Evolutionary conservation across 192 early-diverging fungal genomes (phyloP), one percentile per base, ranked within the genome.

Genomic region (Endogone sp.): DNA sequence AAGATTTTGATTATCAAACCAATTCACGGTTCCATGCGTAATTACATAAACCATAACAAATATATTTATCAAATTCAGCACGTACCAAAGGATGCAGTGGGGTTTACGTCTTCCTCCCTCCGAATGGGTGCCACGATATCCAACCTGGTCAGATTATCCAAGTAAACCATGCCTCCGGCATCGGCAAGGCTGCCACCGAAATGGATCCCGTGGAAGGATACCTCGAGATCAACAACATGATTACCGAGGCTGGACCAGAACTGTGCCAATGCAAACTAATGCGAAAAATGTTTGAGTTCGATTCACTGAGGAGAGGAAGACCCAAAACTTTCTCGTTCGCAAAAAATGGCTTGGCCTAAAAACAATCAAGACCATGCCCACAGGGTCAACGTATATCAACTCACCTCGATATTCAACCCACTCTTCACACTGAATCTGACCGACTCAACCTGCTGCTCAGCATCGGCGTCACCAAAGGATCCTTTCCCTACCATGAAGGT

Each of bases 191-290:
- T 80, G 3, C 82, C 79, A 3, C 71, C 69, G 28, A 90, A 30
- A 58, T 83, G 77, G 49, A 96, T 82, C 22, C 94, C 94, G 69
- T 90, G 89, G 78, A 98, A 96, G n/a, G 82, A 82, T 13, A 97
- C 54, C 21, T 86, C 81, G 11, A 95, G 72, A 27, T 87, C 85
- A 10, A 96, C 75, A 26, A 76, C 74, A 68, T 94, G 90, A 13
- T 78, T 71, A 28, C 86, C 94, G 27, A 90, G 77, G 65, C 86
- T 84, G 56, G 87, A 90, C 95, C 97, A 99, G 78, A 92, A 96
- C 74, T 95, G 94, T 2, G 93, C 93, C 32, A 98, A 62, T 66
- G 89, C 84, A 30, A 89, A 56, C 76, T 67, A 67, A 13, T 29
- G n/a, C 20, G 24, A 64, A 61, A 44, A 28, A 62, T 25, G n/a